Evolutionary conservation across 192 early-diverging fungal genomes (phyloP), one percentile per base, ranked within the genome.

Genomic region (Hyaloraphidium curvatum): DNA sequence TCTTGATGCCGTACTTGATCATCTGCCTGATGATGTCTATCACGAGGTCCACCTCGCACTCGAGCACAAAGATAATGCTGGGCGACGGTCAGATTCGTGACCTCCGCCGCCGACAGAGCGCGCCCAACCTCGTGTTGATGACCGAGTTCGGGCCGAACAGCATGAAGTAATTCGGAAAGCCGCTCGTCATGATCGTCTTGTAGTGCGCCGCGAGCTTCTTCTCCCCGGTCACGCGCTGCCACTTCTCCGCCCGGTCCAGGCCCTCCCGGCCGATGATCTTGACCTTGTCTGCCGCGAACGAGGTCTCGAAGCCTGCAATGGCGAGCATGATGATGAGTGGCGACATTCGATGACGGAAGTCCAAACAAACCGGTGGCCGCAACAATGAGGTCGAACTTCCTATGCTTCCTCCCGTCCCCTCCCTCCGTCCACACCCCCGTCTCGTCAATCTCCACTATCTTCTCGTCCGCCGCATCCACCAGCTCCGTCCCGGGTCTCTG

Each of bases 381-480:
- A n/a, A n/a, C n/a, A n/a, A n/a, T 37, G 7, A n/a, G 33, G 9
- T 37, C 33, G 33, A 37, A 7, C n/a, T 37, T 37, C 9, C 9
- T 37, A n/a, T n/a, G n/a, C n/a, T n/a, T n/a, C n/a, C n/a, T n/a
- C n/a, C n/a, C n/a, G n/a, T n/a, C 33, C 33, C 7, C 33, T 11
- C 7, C 33, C 33, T 37, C 33, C n/a, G 33, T 37, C 9, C 7
- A 37, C 33, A 37, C 33, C n/a, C 33, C 33, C 7, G 7, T n/a
- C 7, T 11, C 33, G 33, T n/a, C 33, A n/a, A 37, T n/a, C 33
- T 37, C 33, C 33, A 37, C 33, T 9, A 55, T 40, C 54, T 55
- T 40, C 13, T 17, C 54, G 54, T 35, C 33, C 13, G 2, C 9
- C 13, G 7, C 33, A n/a, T 26, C n/a, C 31, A 48, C 54, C 7